Percentiles rank a stretch among this genome's conserved stretches.
Conservation (phyloP, 192 early-diverging fungal species). For the Umbelopsis sp. region DNA sequence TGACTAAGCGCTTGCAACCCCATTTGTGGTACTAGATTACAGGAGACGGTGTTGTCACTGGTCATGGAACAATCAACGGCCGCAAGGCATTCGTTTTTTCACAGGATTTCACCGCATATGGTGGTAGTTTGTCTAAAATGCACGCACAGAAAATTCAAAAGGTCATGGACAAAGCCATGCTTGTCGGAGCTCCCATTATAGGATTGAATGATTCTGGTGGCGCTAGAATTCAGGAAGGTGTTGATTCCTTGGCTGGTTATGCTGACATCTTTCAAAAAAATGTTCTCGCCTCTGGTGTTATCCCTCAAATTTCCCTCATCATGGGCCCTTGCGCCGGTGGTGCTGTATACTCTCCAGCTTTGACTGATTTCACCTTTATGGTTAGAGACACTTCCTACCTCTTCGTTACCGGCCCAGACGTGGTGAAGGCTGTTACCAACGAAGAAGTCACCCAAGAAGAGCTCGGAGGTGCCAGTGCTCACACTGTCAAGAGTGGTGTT, state of each 20-base stretch:
- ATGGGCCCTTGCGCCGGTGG: conserved; percentile 99
- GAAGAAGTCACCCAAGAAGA: conserved; percentile 94
- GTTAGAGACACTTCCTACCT: conserved; percentile 94
- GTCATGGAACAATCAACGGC: conserved; percentile 92
- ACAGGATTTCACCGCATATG: conserved; percentile 94
- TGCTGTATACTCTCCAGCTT: conserved; percentile 95
- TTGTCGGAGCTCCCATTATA: conserved; percentile 92
- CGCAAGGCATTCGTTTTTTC: conserved; percentile 89
- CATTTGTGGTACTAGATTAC: conserved; percentile 57
- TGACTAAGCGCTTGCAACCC: background rate
- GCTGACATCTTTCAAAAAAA: conserved; percentile 97
- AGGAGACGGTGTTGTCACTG: conserved; percentile 96
- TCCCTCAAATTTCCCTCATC: conserved; percentile 94
- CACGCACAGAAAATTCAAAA: conserved; percentile 94
- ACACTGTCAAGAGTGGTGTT: conserved; percentile 91
- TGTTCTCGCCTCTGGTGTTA: conserved; percentile 88
- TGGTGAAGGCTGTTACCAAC: conserved; percentile 95
- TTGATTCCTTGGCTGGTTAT: conserved; percentile 93
- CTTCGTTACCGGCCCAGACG: conserved; percentile 97
- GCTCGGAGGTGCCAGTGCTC: conserved; percentile 88
- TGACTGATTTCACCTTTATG: conserved; percentile 98
- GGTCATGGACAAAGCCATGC: conserved; percentile 90
- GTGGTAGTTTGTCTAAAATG: conserved; percentile 85
- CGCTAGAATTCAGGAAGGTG: conserved; percentile 97
- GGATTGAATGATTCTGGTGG: conserved; percentile 97